These are phyloP conservation scores for Aspergillus awamori DNA, from an alignment of 2,329 filamentous ascomycete genomes.

Conservation along the genomic window DNA sequence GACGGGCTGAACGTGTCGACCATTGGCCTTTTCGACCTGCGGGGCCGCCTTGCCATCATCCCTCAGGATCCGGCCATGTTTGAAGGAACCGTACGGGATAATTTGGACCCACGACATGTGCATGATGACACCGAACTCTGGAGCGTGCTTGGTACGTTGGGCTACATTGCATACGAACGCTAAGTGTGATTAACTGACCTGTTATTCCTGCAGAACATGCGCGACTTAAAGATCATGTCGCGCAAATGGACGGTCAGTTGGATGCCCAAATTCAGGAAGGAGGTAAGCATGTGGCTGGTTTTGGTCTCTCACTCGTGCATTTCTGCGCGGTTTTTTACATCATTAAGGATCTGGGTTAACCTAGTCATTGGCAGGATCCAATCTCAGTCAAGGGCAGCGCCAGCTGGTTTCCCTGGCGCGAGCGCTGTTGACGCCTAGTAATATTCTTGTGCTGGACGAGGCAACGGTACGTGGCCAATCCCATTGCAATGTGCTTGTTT, in stretches of 20 bases:
- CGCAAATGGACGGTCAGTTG: conserved; percentile 82
- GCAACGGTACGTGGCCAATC: conserved; percentile 67
- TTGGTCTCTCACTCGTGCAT: conserved; percentile 5
- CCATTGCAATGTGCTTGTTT: background rate
- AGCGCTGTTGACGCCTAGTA: conserved; percentile 90
- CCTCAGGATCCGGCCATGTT: conserved; percentile 97
- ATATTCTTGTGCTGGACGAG: conserved; percentile 96
- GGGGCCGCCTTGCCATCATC: conserved; percentile 90
- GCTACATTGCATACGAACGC: conserved; percentile 19
- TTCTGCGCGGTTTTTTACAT: background rate
- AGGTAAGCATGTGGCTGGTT: conserved; percentile 60
- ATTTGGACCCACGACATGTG: conserved; percentile 90
- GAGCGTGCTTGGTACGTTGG: conserved; percentile 80
- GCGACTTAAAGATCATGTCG: conserved; percentile 85
- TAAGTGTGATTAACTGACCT: conserved; percentile 42
- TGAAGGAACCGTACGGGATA: conserved; percentile 89
- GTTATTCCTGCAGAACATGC: conserved; percentile 71
- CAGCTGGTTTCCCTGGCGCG: conserved; percentile 93
- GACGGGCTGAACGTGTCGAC: conserved; percentile 85
- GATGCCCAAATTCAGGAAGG: conserved; percentile 92
- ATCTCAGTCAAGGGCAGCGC: conserved; percentile 91
- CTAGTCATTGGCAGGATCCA: conserved; percentile 68
- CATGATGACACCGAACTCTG: conserved; percentile 97
- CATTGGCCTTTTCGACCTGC: conserved; percentile 86
- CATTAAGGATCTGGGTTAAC: conserved; percentile 14